Base-by-base conservation (phyloP, 1,284 basidiomycete genomes). In the Bondarzewia mesenterica region DNA sequence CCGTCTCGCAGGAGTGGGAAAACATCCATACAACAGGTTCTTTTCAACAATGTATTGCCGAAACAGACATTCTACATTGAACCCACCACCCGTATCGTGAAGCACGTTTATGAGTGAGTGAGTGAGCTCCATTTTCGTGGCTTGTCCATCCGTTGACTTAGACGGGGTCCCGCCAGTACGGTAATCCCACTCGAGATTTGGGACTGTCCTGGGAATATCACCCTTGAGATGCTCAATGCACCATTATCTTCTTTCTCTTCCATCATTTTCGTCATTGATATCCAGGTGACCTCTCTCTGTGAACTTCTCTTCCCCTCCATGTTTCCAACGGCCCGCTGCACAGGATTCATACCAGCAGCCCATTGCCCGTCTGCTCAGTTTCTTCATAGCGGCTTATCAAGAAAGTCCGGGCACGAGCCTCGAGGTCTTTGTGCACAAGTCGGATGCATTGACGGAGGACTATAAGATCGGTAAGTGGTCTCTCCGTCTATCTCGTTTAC, bases 391-490 rank as follows among this genome's bases (percentile, higher is more conserved):
- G 1, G 84, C 85, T 1, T 86, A 85, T 60, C 75, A 82, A 37
- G 76, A 83, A 42, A 93, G 93, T 60, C 88, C 85, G 5, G 71
- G 75, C 40, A 81, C 95, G 52, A 83, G 85, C 52, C 78, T 98
- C 41, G 92, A 96, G 63, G 84, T 98, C 21, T 97, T 99, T 60
- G 88, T 97, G 15, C 95, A 99, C 72, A 99, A 99, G 68, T 86
- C 92, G 15, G 95, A 98, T 65, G 88, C 86, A 37, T 70, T 95
- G 50, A 85, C 89, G 49, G 92, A 94, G 57, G 95, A 97, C 58
- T 94, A 96, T 63, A 85, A 92, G 58, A 82, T 88, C 50, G 92
- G 92, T 92, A 58, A 25, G 79, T 60, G 8, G 15, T 35, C 6
- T 44, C 44, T 12, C 42, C n/a, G 48, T 32, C 51, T 48, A 21